Percentiles rank a stretch among this genome's conserved stretches.
Conservation (phyloP, 306 rosid genomes). For the Casuarina equisetifolia region DNA sequence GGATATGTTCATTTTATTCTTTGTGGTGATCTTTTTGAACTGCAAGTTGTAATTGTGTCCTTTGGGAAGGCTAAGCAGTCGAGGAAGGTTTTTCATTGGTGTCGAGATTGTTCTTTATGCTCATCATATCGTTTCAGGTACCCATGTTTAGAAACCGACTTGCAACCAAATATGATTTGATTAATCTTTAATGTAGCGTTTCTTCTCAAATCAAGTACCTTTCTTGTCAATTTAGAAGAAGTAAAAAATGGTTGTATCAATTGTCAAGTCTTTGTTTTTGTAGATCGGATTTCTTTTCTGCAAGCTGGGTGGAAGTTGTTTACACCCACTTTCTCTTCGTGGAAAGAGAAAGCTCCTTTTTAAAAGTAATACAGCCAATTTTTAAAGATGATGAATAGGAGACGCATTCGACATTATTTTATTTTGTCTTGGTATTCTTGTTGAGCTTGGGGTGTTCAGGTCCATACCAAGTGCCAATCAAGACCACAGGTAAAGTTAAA, state of each 20-base stretch:
- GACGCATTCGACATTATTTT: background rate
- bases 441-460: too few relatives aligned
- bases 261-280: background rate
- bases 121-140: background rate
- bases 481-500: too few relatives aligned
- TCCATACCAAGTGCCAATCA: too few relatives aligned
- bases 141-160: background rate
- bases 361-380: background rate
- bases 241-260: background rate
- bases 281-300: background rate
- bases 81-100: background rate
- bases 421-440: too few relatives aligned
- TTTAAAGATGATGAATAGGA: background rate
- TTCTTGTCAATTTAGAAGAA: background rate
- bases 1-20: background rate
- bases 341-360: constrained; percentile 1
- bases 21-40: background rate
- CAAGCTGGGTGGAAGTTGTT: constrained; percentile 8
- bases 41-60: background rate
- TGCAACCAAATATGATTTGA: background rate
- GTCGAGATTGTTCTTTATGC: background rate
- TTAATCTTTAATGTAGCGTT: background rate
- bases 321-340: background rate
- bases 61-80: background rate
- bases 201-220: background rate